Base-by-base conservation (phyloP, 108 stramenopile genomes). In the Stephanodiscus minutulus region DNA sequence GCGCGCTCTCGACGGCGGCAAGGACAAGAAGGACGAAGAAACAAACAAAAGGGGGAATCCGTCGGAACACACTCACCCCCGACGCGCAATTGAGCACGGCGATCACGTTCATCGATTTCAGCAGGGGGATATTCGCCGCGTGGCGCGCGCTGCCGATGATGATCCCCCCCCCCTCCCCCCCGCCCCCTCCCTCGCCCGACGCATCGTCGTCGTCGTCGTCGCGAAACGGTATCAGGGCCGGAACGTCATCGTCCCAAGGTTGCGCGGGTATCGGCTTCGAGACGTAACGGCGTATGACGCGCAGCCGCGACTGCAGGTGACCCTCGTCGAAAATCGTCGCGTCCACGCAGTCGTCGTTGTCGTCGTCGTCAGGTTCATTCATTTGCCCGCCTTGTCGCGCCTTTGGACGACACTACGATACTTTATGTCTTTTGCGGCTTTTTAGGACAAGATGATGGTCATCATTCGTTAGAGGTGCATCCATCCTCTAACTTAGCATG, bases 51-150 rank as follows among this genome's bases (percentile, higher is more conserved):
- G n/a, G n/a, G n/a, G n/a, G n/a, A n/a, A 52, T 52, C 15, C 15
- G 47, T n/a, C 6, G 20, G 5, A n/a, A n/a, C n/a, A n/a, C n/a
- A 60, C 59, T 60, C 59, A 60, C 59, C 13, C 89, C 89, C 1
- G 86, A 87, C 0, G 89, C 89, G 56, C 89, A 91, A 52, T 91
- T 91, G 55, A 91, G 70, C 12, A 91, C 87, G 17, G 89, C 89
- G n/a, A 79, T 79, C 0, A 91, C 87, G 50, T 84, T 84, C 67
- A 82, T 43, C 2, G 76, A 70, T 29, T 86, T 71, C 20, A 90
- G 49, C 7, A 77, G 56, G 0, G 84, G 75, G 12, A 88, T 82
- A 60, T 87, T 76, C 33, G 83, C 53, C 10, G 87, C 87, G 76
- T 91, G 89, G 10, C 86, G 72, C 27, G 79, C 83, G 62, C 81